phyloP scores from a whole-genome alignment of 1,284 basidiomycete species.

The Cutaneotrichosporon cavernicola region DNA sequence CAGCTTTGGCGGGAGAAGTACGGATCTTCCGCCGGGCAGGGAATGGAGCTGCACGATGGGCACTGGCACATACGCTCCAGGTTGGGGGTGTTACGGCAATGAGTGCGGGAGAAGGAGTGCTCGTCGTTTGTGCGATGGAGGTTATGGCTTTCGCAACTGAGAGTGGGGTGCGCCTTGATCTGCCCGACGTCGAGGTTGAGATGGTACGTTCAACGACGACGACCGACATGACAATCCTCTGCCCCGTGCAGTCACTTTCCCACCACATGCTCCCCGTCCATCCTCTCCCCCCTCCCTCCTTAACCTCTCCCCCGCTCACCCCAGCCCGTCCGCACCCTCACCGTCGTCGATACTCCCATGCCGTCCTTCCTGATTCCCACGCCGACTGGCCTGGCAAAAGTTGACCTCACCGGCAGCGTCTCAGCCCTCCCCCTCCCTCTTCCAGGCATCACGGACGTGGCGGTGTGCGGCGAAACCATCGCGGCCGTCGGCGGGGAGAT shows the following conservation, averaged over 20 bases:
- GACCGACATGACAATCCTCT: too few relatives aligned
- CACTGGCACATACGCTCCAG: not conserved
- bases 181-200: not conserved
- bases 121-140: constrained; percentile 11
- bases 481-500: constrained; percentile 14
- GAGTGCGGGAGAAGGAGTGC: not conserved
- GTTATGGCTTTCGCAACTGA: constrained; percentile 8
- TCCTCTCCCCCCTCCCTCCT: too few relatives aligned
- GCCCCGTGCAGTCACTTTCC: not conserved
- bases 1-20: not conserved
- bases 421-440: not conserved
- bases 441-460: constrained; percentile 19
- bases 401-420: constrained; percentile 1
- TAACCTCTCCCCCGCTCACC: not conserved
- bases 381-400: not conserved
- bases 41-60: constrained; percentile 8
- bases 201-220: not conserved
- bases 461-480: constrained; percentile 9
- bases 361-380: constrained; percentile 4
- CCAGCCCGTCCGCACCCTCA: not conserved
- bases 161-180: not conserved
- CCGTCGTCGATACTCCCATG: not conserved
- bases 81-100: not conserved
- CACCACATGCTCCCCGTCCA: too few relatives aligned
- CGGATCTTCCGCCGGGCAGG: constrained; percentile 13